A percentile compares a stretch with the other conserved stretches of the same genome.
phyloP scores from a whole-genome alignment of 345 rosid genomes.

The Nasturtium officinale region DNA sequence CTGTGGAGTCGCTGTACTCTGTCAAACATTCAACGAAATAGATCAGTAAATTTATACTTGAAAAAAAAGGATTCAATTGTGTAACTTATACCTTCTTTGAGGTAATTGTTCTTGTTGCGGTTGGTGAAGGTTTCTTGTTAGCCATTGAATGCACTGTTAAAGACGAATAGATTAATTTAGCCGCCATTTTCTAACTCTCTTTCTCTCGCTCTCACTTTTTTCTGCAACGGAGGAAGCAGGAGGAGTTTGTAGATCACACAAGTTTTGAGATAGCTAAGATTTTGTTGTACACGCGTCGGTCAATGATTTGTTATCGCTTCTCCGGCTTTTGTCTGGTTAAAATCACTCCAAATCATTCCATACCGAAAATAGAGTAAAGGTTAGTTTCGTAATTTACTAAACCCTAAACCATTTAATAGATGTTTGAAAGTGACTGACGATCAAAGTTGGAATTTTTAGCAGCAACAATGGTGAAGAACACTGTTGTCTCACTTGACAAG shows the following conservation, averaged over 20 bases:
- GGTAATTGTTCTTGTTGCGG: slow-evolving; percentile 55
- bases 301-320: not conserved
- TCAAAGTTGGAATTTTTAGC: slow-evolving; percentile 18
- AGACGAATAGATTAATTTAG: slow-evolving; percentile 42
- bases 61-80: not conserved
- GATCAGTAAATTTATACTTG: too few species aligned
- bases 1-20: slow-evolving; percentile 38
- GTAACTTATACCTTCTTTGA: slow-evolving; percentile 54
- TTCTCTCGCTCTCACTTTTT: not conserved
- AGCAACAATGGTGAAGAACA: slow-evolving; percentile 55
- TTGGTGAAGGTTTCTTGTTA: slow-evolving; percentile 60
- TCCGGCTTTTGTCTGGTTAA: slow-evolving; percentile 7
- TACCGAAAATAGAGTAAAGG: slow-evolving; percentile 1
- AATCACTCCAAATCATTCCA: slow-evolving; percentile 30
- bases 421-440: not conserved
- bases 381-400: slow-evolving; percentile 11
- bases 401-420: slow-evolving; percentile 21
- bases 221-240: slow-evolving; percentile 7
- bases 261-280: slow-evolving; percentile 31
- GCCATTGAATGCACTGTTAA: slow-evolving; percentile 66
- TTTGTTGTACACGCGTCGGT: slow-evolving; percentile 43
- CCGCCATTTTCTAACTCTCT: slow-evolving; percentile 44
- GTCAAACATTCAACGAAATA: not conserved
- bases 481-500: slow-evolving; percentile 51
- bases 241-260: slow-evolving; percentile 26